A percentile compares a stretch with the other conserved stretches of the same genome.
These are phyloP conservation scores for Aspergillus glaucus DNA, from an alignment of 2,329 filamentous ascomycete genomes.

Conservation along the genomic window DNA sequence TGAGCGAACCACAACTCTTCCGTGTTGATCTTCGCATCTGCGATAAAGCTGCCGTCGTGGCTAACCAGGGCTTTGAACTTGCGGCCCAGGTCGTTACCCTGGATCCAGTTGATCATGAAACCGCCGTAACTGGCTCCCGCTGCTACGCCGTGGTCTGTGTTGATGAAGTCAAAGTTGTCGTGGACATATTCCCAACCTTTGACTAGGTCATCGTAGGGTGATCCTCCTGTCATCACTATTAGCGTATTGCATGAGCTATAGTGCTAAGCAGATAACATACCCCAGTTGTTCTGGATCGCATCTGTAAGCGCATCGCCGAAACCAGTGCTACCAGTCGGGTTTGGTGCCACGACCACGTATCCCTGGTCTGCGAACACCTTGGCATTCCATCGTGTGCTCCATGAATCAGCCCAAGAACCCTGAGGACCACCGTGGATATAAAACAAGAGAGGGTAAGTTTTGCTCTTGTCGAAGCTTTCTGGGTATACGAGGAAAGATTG, in stretches of 20 bases:
- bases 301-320: slow-evolving; percentile 74
- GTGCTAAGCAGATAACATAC: slow-evolving; percentile 27
- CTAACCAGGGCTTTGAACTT: slow-evolving; percentile 83
- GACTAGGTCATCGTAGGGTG: slow-evolving; percentile 74
- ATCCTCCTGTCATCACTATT: slow-evolving; percentile 15
- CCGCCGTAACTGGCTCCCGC: slow-evolving; percentile 38
- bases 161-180: slow-evolving; percentile 31
- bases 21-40: slow-evolving; percentile 43
- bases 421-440: slow-evolving; percentile 81
- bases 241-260: neutral
- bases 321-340: slow-evolving; percentile 75
- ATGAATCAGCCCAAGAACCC: slow-evolving; percentile 66
- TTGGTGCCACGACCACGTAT: slow-evolving; percentile 74
- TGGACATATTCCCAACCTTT: slow-evolving; percentile 67
- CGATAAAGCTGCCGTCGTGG: slow-evolving; percentile 78
- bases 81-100: slow-evolving; percentile 74
- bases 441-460: slow-evolving; percentile 73
- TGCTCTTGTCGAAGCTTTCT: slow-evolving; percentile 56
- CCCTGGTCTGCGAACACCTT: slow-evolving; percentile 82
- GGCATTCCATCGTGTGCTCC: slow-evolving; percentile 81
- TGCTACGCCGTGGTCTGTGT: slow-evolving; percentile 34
- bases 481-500: slow-evolving; percentile 39
- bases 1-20: slow-evolving; percentile 50
- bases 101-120: slow-evolving; percentile 69
- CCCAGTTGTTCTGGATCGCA: slow-evolving; percentile 75